Evolutionary conservation across 2,329 filamentous ascomycete species (phyloP).

Genomic region (Didymella pomorum): DNA sequence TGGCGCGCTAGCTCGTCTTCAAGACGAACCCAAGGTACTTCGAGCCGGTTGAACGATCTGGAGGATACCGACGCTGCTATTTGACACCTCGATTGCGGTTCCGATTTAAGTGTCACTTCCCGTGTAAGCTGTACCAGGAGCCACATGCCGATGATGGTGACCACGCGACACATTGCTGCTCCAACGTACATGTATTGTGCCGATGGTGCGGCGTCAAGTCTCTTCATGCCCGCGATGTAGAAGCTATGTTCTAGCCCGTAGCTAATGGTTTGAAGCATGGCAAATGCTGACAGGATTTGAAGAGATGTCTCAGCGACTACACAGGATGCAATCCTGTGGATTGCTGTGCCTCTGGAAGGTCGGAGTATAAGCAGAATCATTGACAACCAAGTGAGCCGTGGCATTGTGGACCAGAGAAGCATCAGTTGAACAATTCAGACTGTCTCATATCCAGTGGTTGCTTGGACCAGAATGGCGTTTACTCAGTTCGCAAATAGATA

Average conservation of each 20-base stretch:
- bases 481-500: slow-evolving; percentile 34
- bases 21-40: slow-evolving; percentile 9
- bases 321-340: slow-evolving; percentile 25
- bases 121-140: slow-evolving; percentile 14
- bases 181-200: slow-evolving; percentile 43
- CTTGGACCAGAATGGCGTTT: slow-evolving; percentile 34
- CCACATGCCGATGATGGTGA: slow-evolving; percentile 16
- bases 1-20: slow-evolving; percentile 15
- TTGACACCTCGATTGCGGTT: slow-evolving; percentile 11
- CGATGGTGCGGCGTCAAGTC: slow-evolving; percentile 19
- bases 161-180: slow-evolving; percentile 38
- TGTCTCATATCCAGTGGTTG: slow-evolving; percentile 31
- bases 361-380: slow-evolving; percentile 21
- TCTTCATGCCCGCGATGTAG: slow-evolving; percentile 29
- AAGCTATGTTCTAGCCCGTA: slow-evolving; percentile 43
- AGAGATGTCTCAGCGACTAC: slow-evolving; percentile 40
- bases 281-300: slow-evolving; percentile 32
- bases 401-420: slow-evolving; percentile 46
- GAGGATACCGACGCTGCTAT: background rate
- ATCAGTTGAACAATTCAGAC: slow-evolving; percentile 34
- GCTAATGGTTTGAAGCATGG: slow-evolving; percentile 36
- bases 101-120: background rate
- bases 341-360: background rate
- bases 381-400: slow-evolving; percentile 39
- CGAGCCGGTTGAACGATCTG: slow-evolving; percentile 4